Conservation (phyloP, 192 early-diverging fungal species). For the Backusella macrospora region DNA sequence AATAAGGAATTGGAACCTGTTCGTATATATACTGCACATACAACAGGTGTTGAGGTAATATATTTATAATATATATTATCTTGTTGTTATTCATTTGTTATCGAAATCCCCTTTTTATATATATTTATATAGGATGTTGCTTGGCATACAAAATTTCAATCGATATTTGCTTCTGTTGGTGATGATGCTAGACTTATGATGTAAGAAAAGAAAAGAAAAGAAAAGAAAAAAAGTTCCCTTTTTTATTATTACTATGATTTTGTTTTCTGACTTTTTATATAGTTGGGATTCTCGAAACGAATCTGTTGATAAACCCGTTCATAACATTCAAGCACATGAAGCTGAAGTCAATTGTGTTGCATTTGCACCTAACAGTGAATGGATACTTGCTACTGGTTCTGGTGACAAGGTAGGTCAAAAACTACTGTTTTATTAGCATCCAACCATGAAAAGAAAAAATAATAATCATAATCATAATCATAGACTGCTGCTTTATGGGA, state of each 20-base stretch:
- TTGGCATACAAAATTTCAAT: conserved; percentile 84
- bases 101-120: too few relatives aligned
- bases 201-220: conserved; percentile 42
- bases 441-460: background rate
- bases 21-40: conserved; percentile 81
- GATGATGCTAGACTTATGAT: conserved; percentile 93
- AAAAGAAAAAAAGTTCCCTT: background rate
- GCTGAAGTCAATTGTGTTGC: conserved; percentile 95
- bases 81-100: background rate
- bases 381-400: conserved; percentile 90
- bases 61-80: background rate
- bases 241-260: background rate
- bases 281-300: conserved; percentile 92
- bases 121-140: conserved; percentile 74
- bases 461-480: background rate
- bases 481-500: conserved; percentile 95
- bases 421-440: too few relatives aligned
- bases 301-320: conserved; percentile 60
- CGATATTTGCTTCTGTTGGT: conserved; percentile 94
- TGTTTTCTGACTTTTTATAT: conserved; percentile 2
- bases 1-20: conserved; percentile 76
- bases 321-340: conserved; percentile 82
- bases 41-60: conserved; percentile 84
- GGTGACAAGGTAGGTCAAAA: conserved; percentile 72
- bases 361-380: conserved; percentile 90